Percentiles rank a stretch among this genome's conserved stretches.
phyloP scores from a whole-genome alignment of 768 basidiomycete genomes.

The Scleroderma citrinum region DNA sequence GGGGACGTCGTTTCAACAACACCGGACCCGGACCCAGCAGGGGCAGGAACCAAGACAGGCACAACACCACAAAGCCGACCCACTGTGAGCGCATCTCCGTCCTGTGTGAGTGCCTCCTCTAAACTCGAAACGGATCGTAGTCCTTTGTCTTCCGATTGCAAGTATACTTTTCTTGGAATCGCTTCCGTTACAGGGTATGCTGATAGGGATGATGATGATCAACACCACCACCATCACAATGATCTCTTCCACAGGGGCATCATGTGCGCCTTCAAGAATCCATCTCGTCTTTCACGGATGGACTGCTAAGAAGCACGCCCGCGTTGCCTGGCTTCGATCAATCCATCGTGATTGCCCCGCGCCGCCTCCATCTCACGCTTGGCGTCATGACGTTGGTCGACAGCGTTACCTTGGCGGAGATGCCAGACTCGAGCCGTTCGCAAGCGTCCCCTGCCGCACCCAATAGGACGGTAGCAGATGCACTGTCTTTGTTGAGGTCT shows the following conservation, averaged over 20 bases:
- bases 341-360: constrained; percentile 49
- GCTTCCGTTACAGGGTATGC: constrained; percentile 4
- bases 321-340: constrained; percentile 49
- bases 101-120: neutral
- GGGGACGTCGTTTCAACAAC: constrained; percentile 2
- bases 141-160: constrained; percentile 28
- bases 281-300: constrained; percentile 33
- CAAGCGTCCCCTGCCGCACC: neutral
- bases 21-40: neutral
- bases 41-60: constrained; percentile 4
- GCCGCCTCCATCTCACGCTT: constrained; percentile 66
- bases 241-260: constrained; percentile 30
- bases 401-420: constrained; percentile 2
- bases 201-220: constrained; percentile 2
- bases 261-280: constrained; percentile 33
- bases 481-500: constrained; percentile 38
- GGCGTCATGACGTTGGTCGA: constrained; percentile 62
- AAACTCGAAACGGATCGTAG: constrained; percentile 11
- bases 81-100: constrained; percentile 18
- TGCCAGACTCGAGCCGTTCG: neutral
- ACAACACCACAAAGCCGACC: constrained; percentile 12
- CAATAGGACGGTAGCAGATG: constrained; percentile 31
- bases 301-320: constrained; percentile 18
- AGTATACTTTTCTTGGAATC: constrained; percentile 22
- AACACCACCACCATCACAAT: too few species aligned